phyloP scores from a whole-genome alignment of 345 rosid species.

The Dimocarpus longan region DNA sequence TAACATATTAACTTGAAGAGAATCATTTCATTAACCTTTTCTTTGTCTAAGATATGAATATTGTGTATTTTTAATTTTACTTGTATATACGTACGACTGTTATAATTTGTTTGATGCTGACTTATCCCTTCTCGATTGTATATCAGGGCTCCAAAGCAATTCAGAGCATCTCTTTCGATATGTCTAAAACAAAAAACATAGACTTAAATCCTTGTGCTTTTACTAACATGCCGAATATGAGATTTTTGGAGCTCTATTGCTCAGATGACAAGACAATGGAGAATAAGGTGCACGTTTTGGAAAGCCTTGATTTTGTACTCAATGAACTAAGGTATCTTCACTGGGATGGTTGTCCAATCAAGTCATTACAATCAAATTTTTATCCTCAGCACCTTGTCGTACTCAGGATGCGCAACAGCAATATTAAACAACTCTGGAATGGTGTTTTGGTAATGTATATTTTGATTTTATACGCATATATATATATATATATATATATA shows the following conservation, averaged over 20 bases:
- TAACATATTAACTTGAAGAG: background rate
- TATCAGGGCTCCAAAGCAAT: background rate
- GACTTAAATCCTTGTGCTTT: constrained; percentile 10
- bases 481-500: too few species aligned
- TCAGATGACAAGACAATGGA: background rate
- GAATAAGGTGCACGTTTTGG: background rate
- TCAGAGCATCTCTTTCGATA: background rate
- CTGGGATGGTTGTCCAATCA: constrained; percentile 4
- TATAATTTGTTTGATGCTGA: too few species aligned
- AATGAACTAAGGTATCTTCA: constrained; percentile 17
- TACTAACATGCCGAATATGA: constrained; percentile 7
- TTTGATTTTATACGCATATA: too few species aligned
- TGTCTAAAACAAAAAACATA: constrained; percentile 3
- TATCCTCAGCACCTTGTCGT: background rate
- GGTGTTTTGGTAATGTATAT: constrained; percentile 1
- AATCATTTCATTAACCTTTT: too few species aligned
- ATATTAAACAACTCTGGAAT: background rate
- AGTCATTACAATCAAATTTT: background rate
- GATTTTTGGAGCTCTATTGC: background rate
- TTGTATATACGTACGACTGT: too few species aligned
- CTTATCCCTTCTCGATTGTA: background rate
- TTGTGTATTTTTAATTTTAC: too few species aligned
- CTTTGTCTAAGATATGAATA: too few species aligned
- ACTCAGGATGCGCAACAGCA: constrained; percentile 12
- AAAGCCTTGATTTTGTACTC: background rate